Evolutionary conservation across 2,329 filamentous ascomycete genomes (phyloP).

Genomic region (Alternaria incomplexa): DNA sequence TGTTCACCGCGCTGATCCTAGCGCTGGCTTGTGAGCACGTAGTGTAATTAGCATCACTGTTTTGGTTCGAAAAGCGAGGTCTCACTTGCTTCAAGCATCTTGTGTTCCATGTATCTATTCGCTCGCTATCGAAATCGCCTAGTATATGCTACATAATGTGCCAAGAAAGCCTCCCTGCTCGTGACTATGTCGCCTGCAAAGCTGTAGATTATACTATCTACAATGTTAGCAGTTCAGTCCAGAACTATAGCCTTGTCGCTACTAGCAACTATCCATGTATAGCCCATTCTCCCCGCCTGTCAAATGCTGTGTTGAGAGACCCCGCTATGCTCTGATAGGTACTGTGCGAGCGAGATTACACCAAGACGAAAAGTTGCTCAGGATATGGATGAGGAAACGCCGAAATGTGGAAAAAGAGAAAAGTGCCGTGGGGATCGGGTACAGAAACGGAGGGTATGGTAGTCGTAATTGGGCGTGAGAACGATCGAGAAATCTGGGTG

Average conservation of each 20-base stretch:
- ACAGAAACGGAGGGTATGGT: not conserved
- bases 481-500: not conserved
- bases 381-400: not conserved
- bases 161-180: not conserved
- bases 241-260: not conserved
- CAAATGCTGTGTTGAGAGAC: not conserved
- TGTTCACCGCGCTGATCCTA: not conserved
- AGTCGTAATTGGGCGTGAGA: conserved; percentile 10
- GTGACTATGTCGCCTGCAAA: not conserved
- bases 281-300: not conserved
- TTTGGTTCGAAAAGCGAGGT: not conserved
- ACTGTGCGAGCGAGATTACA: not conserved
- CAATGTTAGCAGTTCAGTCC: not conserved
- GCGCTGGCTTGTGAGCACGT: not conserved
- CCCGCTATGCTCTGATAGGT: not conserved
- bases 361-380: not conserved
- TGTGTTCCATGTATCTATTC: not conserved
- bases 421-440: not conserved
- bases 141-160: not conserved
- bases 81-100: not conserved
- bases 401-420: not conserved
- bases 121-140: not conserved
- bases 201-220: not conserved
- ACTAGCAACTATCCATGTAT: not conserved
- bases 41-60: not conserved